Percentiles rank a stretch among this genome's conserved stretches.
phyloP scores from a whole-genome alignment of 352 stramenopile species.

The Albugo candida region DNA sequence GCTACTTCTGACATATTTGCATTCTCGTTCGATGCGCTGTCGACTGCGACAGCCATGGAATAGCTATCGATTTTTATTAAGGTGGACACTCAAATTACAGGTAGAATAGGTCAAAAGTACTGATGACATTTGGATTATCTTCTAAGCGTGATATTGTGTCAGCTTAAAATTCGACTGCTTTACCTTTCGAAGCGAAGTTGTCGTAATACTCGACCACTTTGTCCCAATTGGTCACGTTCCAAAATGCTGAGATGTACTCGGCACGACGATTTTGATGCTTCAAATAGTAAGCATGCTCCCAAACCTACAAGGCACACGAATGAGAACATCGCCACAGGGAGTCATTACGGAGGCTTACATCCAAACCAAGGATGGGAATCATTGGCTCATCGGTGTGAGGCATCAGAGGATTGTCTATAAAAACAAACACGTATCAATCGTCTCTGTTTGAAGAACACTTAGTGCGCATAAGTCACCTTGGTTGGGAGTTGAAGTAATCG shows the following conservation, averaged over 20 bases:
- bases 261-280: constrained; percentile 94
- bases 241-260: constrained; percentile 95
- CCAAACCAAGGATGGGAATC: constrained; percentile 84
- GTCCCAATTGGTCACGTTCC: constrained; percentile 94
- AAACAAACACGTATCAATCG: not conserved
- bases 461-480: constrained; percentile 33
- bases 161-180: constrained; percentile 64
- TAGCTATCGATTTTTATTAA: too few relatives aligned
- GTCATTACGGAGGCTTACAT: not conserved
- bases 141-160: too few relatives aligned
- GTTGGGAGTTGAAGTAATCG: constrained; percentile 91
- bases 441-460: not conserved
- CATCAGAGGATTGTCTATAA: constrained; percentile 70
- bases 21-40: too few relatives aligned
- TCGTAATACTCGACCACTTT: constrained; percentile 86
- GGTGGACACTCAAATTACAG: too few relatives aligned
- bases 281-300: constrained; percentile 93
- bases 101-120: too few relatives aligned
- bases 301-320: constrained; percentile 65
- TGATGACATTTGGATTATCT: too few relatives aligned
- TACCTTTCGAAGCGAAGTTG: constrained; percentile 68
- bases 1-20: too few relatives aligned
- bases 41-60: too few relatives aligned
- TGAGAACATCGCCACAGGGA: too few relatives aligned
- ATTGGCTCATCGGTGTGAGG: constrained; percentile 48